phyloP scores from a whole-genome alignment of 1,139 yeast species.

The Taphrina deformans region DNA sequence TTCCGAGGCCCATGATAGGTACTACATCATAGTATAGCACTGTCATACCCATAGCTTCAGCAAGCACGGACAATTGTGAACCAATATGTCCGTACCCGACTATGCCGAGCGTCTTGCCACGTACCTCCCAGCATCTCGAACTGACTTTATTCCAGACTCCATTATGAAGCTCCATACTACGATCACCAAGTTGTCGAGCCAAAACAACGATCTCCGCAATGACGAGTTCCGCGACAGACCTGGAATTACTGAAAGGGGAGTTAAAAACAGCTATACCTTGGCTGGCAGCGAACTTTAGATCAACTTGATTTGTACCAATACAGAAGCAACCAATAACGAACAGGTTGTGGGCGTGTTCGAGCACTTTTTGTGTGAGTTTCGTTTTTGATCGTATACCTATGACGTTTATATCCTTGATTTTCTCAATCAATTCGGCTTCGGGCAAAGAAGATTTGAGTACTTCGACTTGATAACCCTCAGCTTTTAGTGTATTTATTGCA shows the following conservation, averaged over 20 bases:
- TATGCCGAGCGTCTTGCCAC: conserved; percentile 97
- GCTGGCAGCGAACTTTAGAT: conserved; percentile 85
- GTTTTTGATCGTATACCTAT: conserved; percentile 98
- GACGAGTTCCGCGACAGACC: conserved; percentile 97
- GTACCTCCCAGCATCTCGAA: conserved; percentile 96
- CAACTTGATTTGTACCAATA: conserved; percentile 98
- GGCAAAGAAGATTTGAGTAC: conserved; percentile 84
- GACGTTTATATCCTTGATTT: conserved; percentile 90
- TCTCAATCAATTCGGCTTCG: conserved; percentile 92
- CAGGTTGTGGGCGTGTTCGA: conserved; percentile 83
- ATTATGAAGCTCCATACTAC: conserved; percentile 92
- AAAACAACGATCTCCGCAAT: conserved; percentile 91
- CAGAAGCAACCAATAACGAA: conserved; percentile 97
- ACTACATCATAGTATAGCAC: conserved; percentile 88
- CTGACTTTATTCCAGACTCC: conserved; percentile 98
- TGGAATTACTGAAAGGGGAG: conserved; percentile 97
- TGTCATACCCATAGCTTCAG: conserved; percentile 98
- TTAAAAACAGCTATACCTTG: conserved; percentile 95
- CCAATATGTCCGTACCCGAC: conserved; percentile 99
- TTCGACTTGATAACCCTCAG: conserved; percentile 96
- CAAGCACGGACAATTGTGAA: conserved; percentile 90
- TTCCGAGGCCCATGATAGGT: conserved; percentile 96
- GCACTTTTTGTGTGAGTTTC: conserved; percentile 72
- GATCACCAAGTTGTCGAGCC: conserved; percentile 96
- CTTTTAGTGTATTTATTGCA: conserved; percentile 78